Percentiles rank a stretch among this genome's conserved stretches.
Evolutionary conservation across 1,139 yeast genomes (phyloP).

Genomic region (Taiozyma onychis): DNA sequence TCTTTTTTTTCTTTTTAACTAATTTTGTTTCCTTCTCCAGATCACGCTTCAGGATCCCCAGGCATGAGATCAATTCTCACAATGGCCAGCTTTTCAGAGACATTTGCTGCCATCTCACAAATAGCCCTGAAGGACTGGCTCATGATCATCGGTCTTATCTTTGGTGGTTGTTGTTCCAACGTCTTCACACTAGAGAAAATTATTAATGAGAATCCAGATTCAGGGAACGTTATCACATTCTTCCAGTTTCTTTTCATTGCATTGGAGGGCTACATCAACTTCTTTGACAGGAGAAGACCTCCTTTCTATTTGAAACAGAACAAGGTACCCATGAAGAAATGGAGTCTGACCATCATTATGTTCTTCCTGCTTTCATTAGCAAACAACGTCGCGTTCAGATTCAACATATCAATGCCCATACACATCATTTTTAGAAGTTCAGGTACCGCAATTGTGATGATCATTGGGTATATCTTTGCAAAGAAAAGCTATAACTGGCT

Average conservation of each 20-base stretch:
- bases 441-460: slow-evolving; percentile 56
- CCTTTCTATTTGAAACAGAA: slow-evolving; percentile 27
- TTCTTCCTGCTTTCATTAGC: slow-evolving; percentile 48
- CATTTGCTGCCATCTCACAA: slow-evolving; percentile 9
- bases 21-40: neutral
- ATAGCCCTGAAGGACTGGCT: slow-evolving; percentile 19
- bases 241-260: slow-evolving; percentile 54
- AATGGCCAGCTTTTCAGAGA: neutral
- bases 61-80: neutral
- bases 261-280: slow-evolving; percentile 35
- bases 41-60: neutral
- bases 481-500: slow-evolving; percentile 37
- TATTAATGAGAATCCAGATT: slow-evolving; percentile 31
- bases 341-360: slow-evolving; percentile 42
- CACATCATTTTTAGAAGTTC: slow-evolving; percentile 65
- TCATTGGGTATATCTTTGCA: slow-evolving; percentile 43
- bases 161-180: slow-evolving; percentile 72
- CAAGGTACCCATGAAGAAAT: slow-evolving; percentile 42
- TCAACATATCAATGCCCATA: slow-evolving; percentile 55
- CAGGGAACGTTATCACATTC: slow-evolving; percentile 54
- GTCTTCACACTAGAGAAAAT: slow-evolving; percentile 57
- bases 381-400: slow-evolving; percentile 55
- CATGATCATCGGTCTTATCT: slow-evolving; percentile 34
- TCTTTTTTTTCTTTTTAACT: too few relatives aligned
- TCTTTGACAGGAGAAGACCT: slow-evolving; percentile 26